Percentiles rank a stretch among this genome's conserved stretches.
Evolutionary conservation across 2,329 filamentous ascomycete species (phyloP).

Genomic region (Colletotrichum sidae): DNA sequence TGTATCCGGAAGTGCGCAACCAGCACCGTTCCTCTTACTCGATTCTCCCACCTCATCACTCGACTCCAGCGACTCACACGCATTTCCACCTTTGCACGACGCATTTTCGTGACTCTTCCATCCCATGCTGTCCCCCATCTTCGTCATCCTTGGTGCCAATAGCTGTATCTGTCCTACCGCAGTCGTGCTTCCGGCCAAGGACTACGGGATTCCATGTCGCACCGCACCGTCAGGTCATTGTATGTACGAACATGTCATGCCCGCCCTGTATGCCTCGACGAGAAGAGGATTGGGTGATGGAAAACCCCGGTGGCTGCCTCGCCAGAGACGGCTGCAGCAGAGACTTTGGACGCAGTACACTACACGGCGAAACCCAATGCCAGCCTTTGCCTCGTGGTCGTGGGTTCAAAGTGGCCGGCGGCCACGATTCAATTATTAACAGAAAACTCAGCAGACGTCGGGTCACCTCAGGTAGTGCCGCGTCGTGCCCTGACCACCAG

Average conservation of each 20-base stretch:
- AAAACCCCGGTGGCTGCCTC: constrained; percentile 27
- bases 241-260: too few relatives aligned
- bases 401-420: constrained; percentile 29
- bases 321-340: constrained; percentile 20
- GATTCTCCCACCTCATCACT: constrained; percentile 24
- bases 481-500: constrained; percentile 31
- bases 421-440: constrained; percentile 37
- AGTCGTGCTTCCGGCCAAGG: constrained; percentile 15
- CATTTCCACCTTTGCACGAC: background rate
- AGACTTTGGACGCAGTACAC: too few relatives aligned
- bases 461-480: constrained; percentile 4
- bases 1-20: constrained; percentile 11
- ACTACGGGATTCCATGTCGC: too few relatives aligned
- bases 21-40: constrained; percentile 10
- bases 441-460: constrained; percentile 27
- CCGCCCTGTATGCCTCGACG: too few relatives aligned
- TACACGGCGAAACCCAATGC: too few relatives aligned
- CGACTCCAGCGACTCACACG: background rate
- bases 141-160: constrained; percentile 15
- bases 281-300: too few relatives aligned
- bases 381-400: background rate
- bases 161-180: background rate
- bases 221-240: too few relatives aligned
- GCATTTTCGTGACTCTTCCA: background rate
- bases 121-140: constrained; percentile 10